phyloP scores from a whole-genome alignment of 1,139 yeast genomes.

The Wickerhamomyces sp. region DNA sequence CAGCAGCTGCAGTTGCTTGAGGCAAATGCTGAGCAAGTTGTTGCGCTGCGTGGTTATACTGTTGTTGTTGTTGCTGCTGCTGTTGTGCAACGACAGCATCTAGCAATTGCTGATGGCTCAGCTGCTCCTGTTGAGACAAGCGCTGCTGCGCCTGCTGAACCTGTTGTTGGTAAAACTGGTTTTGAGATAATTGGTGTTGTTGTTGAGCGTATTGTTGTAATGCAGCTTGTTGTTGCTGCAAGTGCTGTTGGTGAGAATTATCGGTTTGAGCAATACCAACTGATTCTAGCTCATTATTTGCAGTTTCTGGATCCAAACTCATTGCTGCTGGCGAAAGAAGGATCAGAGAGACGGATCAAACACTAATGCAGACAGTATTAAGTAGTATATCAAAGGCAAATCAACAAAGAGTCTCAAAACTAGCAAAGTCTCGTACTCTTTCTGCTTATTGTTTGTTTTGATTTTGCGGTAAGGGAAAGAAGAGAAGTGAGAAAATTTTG shows the following conservation, averaged over 20 bases:
- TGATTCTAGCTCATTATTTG: conserved; percentile 8
- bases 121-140: conserved; percentile 1
- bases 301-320: conserved; percentile 10
- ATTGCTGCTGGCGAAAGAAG: no score
- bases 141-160: conserved; percentile 3
- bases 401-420: not conserved
- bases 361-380: no score
- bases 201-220: conserved; percentile 4
- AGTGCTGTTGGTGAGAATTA: conserved; percentile 6
- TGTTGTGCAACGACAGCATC: conserved; percentile 2
- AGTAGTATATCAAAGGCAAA: no score
- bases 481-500: conserved; percentile 1
- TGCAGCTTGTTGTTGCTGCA: conserved; percentile 1
- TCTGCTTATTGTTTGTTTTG: conserved; percentile 2
- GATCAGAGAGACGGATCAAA: no score
- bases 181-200: conserved; percentile 4
- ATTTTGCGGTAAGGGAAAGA: not conserved
- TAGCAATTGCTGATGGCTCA: conserved; percentile 1
- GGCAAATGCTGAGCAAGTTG: conserved; percentile 2
- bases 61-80: not conserved
- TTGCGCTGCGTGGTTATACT: conserved; percentile 1
- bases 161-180: conserved; percentile 1
- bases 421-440: not conserved
- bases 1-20: conserved; percentile 7
- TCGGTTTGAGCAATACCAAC: conserved; percentile 11